Conservation (phyloP, 768 basidiomycete genomes). For the Rhodosporidiobolus odoratus region DNA sequence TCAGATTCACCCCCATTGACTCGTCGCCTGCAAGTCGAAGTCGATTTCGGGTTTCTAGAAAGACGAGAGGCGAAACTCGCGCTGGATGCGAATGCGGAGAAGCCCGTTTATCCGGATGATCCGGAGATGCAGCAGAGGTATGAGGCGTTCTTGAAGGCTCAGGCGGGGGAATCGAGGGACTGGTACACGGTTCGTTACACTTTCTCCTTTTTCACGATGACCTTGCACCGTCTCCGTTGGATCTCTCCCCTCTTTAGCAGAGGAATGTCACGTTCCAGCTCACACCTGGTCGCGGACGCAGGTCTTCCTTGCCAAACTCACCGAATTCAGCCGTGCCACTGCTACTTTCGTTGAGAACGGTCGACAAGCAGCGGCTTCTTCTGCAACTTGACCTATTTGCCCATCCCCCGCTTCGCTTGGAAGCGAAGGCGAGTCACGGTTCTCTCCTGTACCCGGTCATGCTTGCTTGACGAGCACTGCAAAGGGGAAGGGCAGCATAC, state of each 20-base stretch:
- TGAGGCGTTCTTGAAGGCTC: slow-evolving; percentile 2
- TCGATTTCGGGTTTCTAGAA: background rate
- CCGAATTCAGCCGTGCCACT: background rate
- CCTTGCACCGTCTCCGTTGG: background rate
- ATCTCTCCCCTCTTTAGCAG: background rate
- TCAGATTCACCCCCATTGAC: too few species aligned
- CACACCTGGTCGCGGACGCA: background rate
- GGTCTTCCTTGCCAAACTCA: slow-evolving; percentile 11
- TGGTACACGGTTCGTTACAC: slow-evolving; percentile 5
- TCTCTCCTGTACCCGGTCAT: too few species aligned
- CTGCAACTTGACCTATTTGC: too few species aligned
- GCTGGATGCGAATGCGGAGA: background rate
- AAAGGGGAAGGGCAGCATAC: too few species aligned
- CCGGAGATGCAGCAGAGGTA: background rate
- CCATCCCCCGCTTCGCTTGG: background rate
- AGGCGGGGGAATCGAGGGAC: slow-evolving; percentile 6
- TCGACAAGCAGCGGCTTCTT: background rate
- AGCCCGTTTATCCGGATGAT: background rate
- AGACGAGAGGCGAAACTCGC: background rate
- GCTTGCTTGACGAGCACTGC: too few species aligned
- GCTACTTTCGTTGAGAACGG: background rate
- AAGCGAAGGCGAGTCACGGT: too few species aligned
- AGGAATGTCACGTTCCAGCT: background rate
- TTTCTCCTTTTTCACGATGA: background rate
- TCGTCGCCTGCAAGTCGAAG: background rate